Base-by-base conservation (phyloP, 208 protist species). In the Trypanosoma theileri region DNA sequence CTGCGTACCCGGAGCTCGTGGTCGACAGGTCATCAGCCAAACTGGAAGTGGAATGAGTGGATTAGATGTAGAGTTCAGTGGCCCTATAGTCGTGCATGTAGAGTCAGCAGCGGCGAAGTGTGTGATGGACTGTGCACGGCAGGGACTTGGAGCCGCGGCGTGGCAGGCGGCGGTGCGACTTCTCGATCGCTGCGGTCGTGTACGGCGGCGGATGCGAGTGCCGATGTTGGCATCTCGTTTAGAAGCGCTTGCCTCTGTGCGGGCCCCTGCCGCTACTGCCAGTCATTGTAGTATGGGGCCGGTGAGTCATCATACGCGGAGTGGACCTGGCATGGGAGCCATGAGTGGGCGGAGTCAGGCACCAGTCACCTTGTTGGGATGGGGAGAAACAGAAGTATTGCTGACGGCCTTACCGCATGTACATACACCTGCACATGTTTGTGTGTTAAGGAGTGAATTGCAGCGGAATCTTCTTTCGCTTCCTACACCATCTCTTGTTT, bases 191-290 rank as follows among this genome's bases (percentile, higher is more conserved):
- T 89, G 75, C 40, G 82, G 75, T 0, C 85, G 82, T n/a, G 75
- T 93, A 45, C 84, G 87, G 16, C 75, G 87, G 4, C 87, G 84
- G 26, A 93, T 93, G 87, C 84, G 80, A 19, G 79, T 90, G 41
- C 87, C 87, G 62, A 93, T 89, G 81, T 75, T 90, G 12, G 87
- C 87, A 11, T 86, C 81, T 0, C 84, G 87, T 4, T 77, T 93
- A 3, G 82, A 90, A 61, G 87, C 87, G 1, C 71, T 93, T n/a
- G 75, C 81, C n/a, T 90, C 87, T 2, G 84, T 93, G 42, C 81
- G 80, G 19, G 82, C 84, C 41, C 69, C 75, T 8, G 69, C 66
- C 11, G 66, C 56, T 22, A 55, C 58, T 44, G 59, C 71, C 24
- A 65, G 53, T 0, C 60, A 80, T 46, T 52, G 52, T 16, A 54